These are phyloP conservation scores for Coemansia umbellata DNA, from an alignment of 192 early-diverging fungal species.

Conservation along the genomic window DNA sequence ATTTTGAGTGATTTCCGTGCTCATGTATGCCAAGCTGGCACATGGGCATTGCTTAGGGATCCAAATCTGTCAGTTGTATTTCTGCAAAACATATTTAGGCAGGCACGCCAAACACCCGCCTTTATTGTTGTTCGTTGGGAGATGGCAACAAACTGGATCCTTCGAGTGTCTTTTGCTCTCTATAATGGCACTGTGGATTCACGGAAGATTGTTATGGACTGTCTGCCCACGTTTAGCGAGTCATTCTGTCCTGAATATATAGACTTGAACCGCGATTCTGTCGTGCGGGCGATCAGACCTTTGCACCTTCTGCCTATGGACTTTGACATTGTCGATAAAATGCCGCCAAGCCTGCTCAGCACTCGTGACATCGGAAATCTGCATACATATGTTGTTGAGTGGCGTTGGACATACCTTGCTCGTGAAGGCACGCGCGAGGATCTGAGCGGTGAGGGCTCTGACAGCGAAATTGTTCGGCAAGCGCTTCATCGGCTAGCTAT, in stretches of 20 bases:
- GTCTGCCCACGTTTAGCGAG: slow-evolving; percentile 31
- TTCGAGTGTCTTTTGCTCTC: slow-evolving; percentile 39
- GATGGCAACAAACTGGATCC: slow-evolving; percentile 45
- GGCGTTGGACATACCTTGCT: slow-evolving; percentile 51
- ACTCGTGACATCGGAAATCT: slow-evolving; percentile 47
- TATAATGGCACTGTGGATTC: slow-evolving; percentile 43
- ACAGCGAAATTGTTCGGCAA: slow-evolving; percentile 46
- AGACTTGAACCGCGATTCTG: slow-evolving; percentile 19
- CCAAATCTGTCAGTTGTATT: slow-evolving; percentile 35
- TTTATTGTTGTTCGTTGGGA: slow-evolving; percentile 42
- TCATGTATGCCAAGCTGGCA: slow-evolving; percentile 36
- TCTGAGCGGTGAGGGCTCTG: slow-evolving; percentile 40
- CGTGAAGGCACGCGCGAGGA: slow-evolving; percentile 43
- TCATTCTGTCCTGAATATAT: slow-evolving; percentile 31
- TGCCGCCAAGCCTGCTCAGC: slow-evolving; percentile 24
- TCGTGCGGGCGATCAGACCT: slow-evolving; percentile 40
- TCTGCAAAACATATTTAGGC: slow-evolving; percentile 34
- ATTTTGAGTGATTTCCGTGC: slow-evolving; percentile 45
- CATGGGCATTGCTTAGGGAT: slow-evolving; percentile 45
- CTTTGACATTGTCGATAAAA: slow-evolving; percentile 10
- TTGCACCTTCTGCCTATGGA: slow-evolving; percentile 47
- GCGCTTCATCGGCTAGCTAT: slow-evolving; percentile 45
- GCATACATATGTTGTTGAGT: slow-evolving; percentile 50
- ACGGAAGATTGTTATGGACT: slow-evolving; percentile 42
- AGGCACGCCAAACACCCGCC: slow-evolving; percentile 23